Conservation (phyloP, 2,329 filamentous ascomycete genomes). For the Kalmusia sp. region DNA sequence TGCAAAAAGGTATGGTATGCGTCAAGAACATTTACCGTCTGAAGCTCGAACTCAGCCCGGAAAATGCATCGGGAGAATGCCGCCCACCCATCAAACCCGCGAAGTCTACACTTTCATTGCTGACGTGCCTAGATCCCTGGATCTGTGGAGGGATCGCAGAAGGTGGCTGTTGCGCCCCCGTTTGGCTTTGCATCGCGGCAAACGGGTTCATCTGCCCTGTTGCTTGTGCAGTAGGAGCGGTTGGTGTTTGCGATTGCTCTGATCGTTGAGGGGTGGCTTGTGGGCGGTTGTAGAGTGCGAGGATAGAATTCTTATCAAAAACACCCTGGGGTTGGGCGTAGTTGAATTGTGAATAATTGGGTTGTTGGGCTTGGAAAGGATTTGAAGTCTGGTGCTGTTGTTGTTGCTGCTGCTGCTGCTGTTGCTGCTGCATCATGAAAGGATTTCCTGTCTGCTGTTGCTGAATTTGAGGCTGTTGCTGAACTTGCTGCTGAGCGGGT, state of each 20-base stretch:
- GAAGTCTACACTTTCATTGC: constrained; percentile 73
- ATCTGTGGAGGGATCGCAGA: constrained; percentile 25
- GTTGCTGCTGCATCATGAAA: constrained; percentile 62
- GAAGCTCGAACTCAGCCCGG: constrained; percentile 70
- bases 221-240: constrained; percentile 29
- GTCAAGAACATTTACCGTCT: constrained; percentile 27
- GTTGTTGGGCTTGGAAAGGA: constrained; percentile 29
- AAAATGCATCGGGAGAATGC: constrained; percentile 82
- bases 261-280: constrained; percentile 57
- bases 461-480: constrained; percentile 20
- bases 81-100: constrained; percentile 69
- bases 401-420: constrained; percentile 58
- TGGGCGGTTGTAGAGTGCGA: constrained; percentile 75
- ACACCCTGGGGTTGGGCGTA: constrained; percentile 39
- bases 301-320: constrained; percentile 75
- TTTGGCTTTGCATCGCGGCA: constrained; percentile 25
- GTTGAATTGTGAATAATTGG: constrained; percentile 23
- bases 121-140: constrained; percentile 55
- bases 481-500: constrained; percentile 18
- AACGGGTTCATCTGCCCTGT: constrained; percentile 66
- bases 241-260: constrained; percentile 42
- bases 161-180: constrained; percentile 29
- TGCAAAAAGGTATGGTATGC: constrained; percentile 2
- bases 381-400: constrained; percentile 25
- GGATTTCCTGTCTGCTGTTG: constrained; percentile 48